Evolutionary conservation across 163 green algal genomes (phyloP).

Genomic region (Picocystis sp.): DNA sequence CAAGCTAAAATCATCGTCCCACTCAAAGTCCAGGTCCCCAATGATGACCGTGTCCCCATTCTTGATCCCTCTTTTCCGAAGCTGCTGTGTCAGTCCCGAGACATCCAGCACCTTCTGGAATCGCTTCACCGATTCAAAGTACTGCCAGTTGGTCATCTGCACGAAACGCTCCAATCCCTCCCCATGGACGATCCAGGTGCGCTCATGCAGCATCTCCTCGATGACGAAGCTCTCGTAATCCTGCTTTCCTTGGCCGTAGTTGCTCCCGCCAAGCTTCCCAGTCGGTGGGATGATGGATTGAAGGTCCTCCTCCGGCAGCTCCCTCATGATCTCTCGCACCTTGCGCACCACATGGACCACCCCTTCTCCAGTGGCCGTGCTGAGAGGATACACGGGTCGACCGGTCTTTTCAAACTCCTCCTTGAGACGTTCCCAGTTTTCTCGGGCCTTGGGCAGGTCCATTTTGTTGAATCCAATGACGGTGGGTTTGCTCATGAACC

Average conservation of each 20-base stretch:
- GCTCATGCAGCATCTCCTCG: slow-evolving; percentile 3
- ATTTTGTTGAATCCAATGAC: slow-evolving; percentile 94
- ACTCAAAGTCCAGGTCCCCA: slow-evolving; percentile 59
- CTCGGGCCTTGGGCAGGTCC: slow-evolving; percentile 12
- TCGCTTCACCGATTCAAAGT: slow-evolving; percentile 51
- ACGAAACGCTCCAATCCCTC: slow-evolving; percentile 53
- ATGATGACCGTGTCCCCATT: slow-evolving; percentile 68
- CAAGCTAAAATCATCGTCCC: slow-evolving; percentile 13
- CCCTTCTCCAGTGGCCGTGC: slow-evolving; percentile 51
- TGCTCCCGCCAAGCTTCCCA: slow-evolving; percentile 10
- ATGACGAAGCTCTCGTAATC: slow-evolving; percentile 44
- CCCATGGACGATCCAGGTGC: slow-evolving; percentile 17
- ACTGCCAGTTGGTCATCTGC: slow-evolving; percentile 96
- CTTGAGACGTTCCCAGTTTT: slow-evolving; percentile 21
- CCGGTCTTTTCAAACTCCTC: slow-evolving; percentile 8
- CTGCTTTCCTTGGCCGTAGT: neutral
- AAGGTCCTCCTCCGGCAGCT: slow-evolving; percentile 28
- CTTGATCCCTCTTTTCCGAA: slow-evolving; percentile 11
- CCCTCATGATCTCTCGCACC: slow-evolving; percentile 39
- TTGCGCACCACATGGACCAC: slow-evolving; percentile 24
- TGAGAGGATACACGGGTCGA: slow-evolving; percentile 32
- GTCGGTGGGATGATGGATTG: slow-evolving; percentile 3
- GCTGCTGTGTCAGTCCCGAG: slow-evolving; percentile 8
- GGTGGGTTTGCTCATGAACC: slow-evolving; percentile 66
- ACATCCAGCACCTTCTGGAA: slow-evolving; percentile 73